Base-by-base conservation (phyloP, 1,139 yeast species). In the Taphrina deformans region DNA sequence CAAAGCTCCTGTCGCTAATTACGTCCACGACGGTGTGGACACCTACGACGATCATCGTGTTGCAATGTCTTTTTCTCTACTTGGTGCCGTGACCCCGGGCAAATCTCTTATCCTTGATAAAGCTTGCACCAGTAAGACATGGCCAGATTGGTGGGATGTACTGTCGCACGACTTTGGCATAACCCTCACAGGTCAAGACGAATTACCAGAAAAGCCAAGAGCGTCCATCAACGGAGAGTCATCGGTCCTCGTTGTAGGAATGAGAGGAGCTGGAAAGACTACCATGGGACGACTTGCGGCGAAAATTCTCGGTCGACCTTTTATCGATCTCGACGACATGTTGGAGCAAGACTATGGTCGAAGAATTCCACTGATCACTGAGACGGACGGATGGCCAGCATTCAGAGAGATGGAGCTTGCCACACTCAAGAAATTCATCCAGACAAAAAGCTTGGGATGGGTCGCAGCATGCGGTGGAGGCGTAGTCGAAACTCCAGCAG, bases 131-230 rank as follows among this genome's bases (percentile, higher is more conserved):
- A 96, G 95, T 67, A 93, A 93, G 79, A 93, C 99, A 0, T 93
- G 99, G 99, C 99, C 99, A 21, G 98, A 98, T 52, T 93, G 99
- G 99, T 93, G 99, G 99, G 99, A 93, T 76, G 82, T 87, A 59
- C 80, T 93, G 69, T 90, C 86, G 73, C 83, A 88, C 66, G 78
- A 81, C 67, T 85, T 93, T 73, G 83, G 85, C 33, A 87, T 84
- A 41, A 75, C 76, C 16, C 76, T 93, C 55, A 87, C 85, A 71
- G 99, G 99, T 26, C 80, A 79, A 72, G 68, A 69, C 9, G 65
- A 68, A 1, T 66, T 71, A 46, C 63, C 69, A 16, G 59, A 69
- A 3, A 53, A 45, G 24, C 67, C 66, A 14, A 64, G 67, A 10
- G 55, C 61, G 9, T 38, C 48, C 2, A 46, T 55, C 21, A 33